These are phyloP conservation scores for Triglochin maritima DNA, from an alignment of 106 monocot species.

Conservation along the genomic window DNA sequence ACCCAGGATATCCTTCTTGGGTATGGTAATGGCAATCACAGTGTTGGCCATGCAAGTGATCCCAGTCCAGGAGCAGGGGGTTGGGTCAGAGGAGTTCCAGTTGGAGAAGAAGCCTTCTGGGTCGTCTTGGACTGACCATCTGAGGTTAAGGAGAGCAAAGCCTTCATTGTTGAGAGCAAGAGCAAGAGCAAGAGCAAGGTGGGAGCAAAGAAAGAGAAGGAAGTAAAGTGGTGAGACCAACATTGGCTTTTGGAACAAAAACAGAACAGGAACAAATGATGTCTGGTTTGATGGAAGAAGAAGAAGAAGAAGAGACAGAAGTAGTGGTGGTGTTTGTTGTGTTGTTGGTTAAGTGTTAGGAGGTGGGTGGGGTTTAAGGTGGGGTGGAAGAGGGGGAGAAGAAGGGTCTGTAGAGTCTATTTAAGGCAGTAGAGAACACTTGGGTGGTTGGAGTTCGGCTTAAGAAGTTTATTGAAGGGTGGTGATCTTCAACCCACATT, in stretches of 20 bases:
- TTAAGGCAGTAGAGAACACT: too few species aligned
- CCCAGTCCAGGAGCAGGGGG: constrained; percentile 71
- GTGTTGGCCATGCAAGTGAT: constrained; percentile 32
- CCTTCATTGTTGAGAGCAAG: constrained; percentile 20
- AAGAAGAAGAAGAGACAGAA: too few species aligned
- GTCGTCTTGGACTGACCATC: constrained; percentile 30
- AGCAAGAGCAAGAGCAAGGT: not conserved
- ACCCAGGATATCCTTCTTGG: constrained; percentile 37
- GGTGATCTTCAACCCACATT: too few species aligned
- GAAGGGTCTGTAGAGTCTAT: not conserved
- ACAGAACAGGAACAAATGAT: not conserved
- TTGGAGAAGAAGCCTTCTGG: constrained; percentile 35
- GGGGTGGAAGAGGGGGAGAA: not conserved
- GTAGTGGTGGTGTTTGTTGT: too few species aligned
- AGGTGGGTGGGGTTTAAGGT: not conserved
- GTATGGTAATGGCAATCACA: constrained; percentile 45
- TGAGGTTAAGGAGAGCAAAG: constrained; percentile 51
- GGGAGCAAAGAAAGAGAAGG: not conserved
- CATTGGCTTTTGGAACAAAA: constrained; percentile 2
- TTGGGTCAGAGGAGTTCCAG: constrained; percentile 58
- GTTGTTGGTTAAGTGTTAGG: too few species aligned
- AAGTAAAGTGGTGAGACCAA: not conserved
- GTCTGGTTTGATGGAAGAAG: too few species aligned
- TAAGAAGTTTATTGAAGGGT: too few species aligned
- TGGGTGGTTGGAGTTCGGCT: too few species aligned